Conservation (phyloP, 1,284 basidiomycete genomes). For the Pholiota adiposa region DNA sequence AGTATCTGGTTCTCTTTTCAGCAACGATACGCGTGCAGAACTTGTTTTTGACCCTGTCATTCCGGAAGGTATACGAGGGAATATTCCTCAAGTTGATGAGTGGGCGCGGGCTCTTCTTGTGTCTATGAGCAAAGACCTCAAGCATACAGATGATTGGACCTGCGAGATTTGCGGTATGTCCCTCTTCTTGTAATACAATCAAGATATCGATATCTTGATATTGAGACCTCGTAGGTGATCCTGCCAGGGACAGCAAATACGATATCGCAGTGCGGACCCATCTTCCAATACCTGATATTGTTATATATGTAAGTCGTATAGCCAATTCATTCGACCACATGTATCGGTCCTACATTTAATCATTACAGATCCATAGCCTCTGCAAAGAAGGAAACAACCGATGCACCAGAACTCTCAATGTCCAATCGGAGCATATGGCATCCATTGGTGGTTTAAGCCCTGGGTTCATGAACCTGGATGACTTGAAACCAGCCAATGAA, state of each 20-base stretch:
- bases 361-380: slow-evolving; percentile 18
- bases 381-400: slow-evolving; percentile 13
- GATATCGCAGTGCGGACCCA: slow-evolving; percentile 19
- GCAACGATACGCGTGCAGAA: slow-evolving; percentile 16
- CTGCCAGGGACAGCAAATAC: slow-evolving; percentile 18
- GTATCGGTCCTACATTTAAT: too few species aligned
- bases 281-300: slow-evolving; percentile 16
- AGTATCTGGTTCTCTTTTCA: neutral
- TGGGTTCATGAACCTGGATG: neutral
- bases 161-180: slow-evolving; percentile 20
- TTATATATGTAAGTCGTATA: slow-evolving; percentile 20
- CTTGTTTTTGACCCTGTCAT: slow-evolving; percentile 20
- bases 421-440: neutral
- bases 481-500: neutral
- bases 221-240: slow-evolving; percentile 13
- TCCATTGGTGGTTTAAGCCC: neutral
- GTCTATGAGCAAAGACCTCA: slow-evolving; percentile 15
- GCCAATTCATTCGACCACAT: too few species aligned
- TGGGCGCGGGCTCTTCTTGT: slow-evolving; percentile 13
- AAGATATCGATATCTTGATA: neutral
- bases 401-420: slow-evolving; percentile 7
- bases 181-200: neutral
- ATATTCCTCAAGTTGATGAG: slow-evolving; percentile 1
- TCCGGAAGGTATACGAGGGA: slow-evolving; percentile 13
- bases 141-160: slow-evolving; percentile 20